Percentiles rank a stretch among this genome's conserved stretches.
These are phyloP conservation scores for Alliaria petiolata DNA, from an alignment of 345 rosid species.

Conservation along the genomic window DNA sequence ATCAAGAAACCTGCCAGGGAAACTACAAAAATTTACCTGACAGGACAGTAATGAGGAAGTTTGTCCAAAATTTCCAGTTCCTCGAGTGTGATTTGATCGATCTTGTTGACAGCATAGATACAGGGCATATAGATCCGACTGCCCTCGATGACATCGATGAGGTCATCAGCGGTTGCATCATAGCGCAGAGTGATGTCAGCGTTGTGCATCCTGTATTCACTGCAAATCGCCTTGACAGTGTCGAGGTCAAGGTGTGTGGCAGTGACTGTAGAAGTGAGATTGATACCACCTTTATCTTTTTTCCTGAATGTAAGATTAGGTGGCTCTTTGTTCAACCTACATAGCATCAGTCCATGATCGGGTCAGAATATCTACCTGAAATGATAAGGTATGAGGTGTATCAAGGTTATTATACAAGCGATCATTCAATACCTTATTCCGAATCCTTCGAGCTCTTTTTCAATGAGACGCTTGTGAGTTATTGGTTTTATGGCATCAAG, in stretches of 20 bases:
- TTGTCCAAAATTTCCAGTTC: conserved; percentile 95
- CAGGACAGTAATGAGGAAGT: conserved; percentile 98
- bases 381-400: background rate
- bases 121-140: conserved; percentile 98
- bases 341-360: conserved; percentile 17
- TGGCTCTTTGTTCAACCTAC: conserved; percentile 97
- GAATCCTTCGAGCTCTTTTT: conserved; percentile 98
- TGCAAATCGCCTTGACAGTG: conserved; percentile 94
- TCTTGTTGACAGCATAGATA: conserved; percentile 91
- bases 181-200: conserved; percentile 91
- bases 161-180: conserved; percentile 99
- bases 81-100: conserved; percentile 93
- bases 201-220: conserved; percentile 93
- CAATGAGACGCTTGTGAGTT: conserved; percentile 97
- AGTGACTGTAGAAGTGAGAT: conserved; percentile 81
- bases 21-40: conserved; percentile 49
- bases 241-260: conserved; percentile 88
- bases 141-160: conserved; percentile 96
- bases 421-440: conserved; percentile 76
- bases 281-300: conserved; percentile 98
- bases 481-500: conserved; percentile 98
- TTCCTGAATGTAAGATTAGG: conserved; percentile 96
- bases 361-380: background rate
- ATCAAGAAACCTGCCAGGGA: background rate
- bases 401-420: background rate